phyloP scores from a whole-genome alignment of 495 filamentous ascomycete genomes.

The Aspergillus wentii region DNA sequence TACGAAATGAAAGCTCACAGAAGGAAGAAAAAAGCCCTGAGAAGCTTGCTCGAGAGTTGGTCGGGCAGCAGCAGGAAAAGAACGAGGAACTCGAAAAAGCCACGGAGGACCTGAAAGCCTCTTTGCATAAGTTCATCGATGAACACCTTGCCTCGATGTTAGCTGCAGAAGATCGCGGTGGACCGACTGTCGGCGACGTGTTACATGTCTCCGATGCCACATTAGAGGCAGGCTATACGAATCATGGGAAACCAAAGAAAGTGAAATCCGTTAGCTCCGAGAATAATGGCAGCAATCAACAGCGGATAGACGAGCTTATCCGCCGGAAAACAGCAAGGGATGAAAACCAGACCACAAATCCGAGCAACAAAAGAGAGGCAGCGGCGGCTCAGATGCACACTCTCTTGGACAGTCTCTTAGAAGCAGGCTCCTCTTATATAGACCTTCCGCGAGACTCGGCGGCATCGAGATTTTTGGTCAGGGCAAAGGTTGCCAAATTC shows the following conservation, averaged over 20 bases:
- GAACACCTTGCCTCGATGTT: constrained; percentile 72
- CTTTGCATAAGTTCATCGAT: constrained; percentile 68
- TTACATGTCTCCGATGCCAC: constrained; percentile 56
- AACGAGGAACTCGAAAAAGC: constrained; percentile 50
- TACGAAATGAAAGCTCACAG: constrained; percentile 48
- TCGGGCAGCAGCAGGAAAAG: constrained; percentile 53
- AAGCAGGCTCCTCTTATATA: constrained; percentile 62
- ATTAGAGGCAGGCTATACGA: constrained; percentile 66
- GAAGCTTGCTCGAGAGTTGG: constrained; percentile 55
- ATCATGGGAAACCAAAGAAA: constrained; percentile 66
- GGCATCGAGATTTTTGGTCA: constrained; percentile 74
- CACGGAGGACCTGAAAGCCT: constrained; percentile 51
- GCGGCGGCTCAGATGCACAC: constrained; percentile 63
- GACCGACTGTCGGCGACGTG: constrained; percentile 75
- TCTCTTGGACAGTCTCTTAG: constrained; percentile 60
- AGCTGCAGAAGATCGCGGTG: constrained; percentile 80
- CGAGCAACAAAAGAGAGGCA: constrained; percentile 54
- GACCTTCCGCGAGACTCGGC: constrained; percentile 71
- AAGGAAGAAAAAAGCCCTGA: constrained; percentile 52
- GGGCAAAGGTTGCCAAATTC: constrained; percentile 80
- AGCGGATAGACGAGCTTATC: constrained; percentile 72
- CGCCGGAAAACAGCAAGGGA: constrained; percentile 32
- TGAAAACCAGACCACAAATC: constrained; percentile 18
- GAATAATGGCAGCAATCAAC: constrained; percentile 48
- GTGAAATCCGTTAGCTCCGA: constrained; percentile 38